Evolutionary conservation across 768 basidiomycete genomes (phyloP).

Genomic region (Auriculariales sp.): DNA sequence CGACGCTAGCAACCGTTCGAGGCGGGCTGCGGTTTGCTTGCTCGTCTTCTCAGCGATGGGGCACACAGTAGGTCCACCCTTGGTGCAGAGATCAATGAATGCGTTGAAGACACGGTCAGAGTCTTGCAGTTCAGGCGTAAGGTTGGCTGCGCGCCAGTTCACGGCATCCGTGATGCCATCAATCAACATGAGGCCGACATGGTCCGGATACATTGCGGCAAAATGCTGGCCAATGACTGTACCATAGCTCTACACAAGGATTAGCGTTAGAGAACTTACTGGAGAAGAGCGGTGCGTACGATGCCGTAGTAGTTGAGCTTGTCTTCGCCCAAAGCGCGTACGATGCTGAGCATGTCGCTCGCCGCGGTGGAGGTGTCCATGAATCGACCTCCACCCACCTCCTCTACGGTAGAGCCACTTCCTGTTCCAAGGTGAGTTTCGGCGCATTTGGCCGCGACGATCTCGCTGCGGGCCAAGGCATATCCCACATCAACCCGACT

Average conservation of each 20-base stretch:
- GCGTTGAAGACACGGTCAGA: background rate
- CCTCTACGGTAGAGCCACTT: background rate
- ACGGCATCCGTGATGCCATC: conserved; percentile 7
- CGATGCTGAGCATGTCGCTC: conserved; percentile 1
- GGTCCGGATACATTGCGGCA: conserved; percentile 12
- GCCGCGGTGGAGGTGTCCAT: background rate
- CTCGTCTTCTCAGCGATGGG: background rate
- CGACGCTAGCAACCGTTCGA: background rate
- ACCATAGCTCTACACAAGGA: conserved; percentile 5
- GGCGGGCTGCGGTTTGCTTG: background rate
- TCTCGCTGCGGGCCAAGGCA: background rate
- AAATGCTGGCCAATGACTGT: conserved; percentile 11
- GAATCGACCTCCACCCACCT: background rate
- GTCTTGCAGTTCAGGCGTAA: background rate
- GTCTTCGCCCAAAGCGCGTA: background rate
- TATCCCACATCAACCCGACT: background rate
- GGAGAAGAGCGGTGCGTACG: background rate
- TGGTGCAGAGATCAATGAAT: background rate
- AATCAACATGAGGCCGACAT: conserved; percentile 5
- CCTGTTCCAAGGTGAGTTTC: background rate
- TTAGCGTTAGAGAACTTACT: background rate
- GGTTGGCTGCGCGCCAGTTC: background rate
- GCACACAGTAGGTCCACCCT: background rate
- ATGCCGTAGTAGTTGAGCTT: conserved; percentile 12
- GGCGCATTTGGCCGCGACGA: background rate